Evolutionary conservation across 2,329 filamentous ascomycete species (phyloP), one percentile per base, ranked within the genome.

Genomic region (Lasiodiplodia sp.): DNA sequence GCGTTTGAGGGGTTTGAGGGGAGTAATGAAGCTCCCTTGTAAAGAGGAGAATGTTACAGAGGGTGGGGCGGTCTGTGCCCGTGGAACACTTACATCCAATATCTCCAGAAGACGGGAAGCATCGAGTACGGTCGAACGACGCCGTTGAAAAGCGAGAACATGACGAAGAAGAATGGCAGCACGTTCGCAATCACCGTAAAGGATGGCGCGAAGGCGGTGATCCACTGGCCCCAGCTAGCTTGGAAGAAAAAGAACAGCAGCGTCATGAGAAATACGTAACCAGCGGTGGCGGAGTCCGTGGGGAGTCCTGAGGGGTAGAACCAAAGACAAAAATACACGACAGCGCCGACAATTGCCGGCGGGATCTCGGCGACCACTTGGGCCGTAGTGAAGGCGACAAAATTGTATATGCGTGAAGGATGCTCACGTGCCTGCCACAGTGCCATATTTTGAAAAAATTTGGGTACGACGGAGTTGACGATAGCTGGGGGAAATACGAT

Each of bases 111-210:
- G 31, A 87, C 86, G 0, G 88, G 87, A 38, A 94, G 82, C 70
- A 84, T 81, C 1, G 79, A 72, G 77, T 92, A 94, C 0, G 91
- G 88, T 2, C 90, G 86, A 11, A 94, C 86, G 23, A 94, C 88
- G 72, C 92, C 92, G 81, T 93, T 94, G 84, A 94, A 94, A 28
- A 92, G 79, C 51, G 85, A 86, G 74, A 92, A 90, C 83, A 92
- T 89, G 77, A 94, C 88, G 81, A 94, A 92, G 85, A 94, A 93
- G 82, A 94, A 93, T 0, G 92, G 92, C 5, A 93, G 82, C 16
- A 78, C 78, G 75, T 94, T 93, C 53, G 88, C 88, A 71, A 94
- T 93, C 71, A 93, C 91, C 0, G 91, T 92, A 80, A 93, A 93
- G 51, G 85, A 89, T 0, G 92, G 92, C 0, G 92, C 91, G 78